These are phyloP conservation scores for Suaeda aralocaspica DNA, from an alignment of 148 eudicot genomes.

Conservation along the genomic window DNA sequence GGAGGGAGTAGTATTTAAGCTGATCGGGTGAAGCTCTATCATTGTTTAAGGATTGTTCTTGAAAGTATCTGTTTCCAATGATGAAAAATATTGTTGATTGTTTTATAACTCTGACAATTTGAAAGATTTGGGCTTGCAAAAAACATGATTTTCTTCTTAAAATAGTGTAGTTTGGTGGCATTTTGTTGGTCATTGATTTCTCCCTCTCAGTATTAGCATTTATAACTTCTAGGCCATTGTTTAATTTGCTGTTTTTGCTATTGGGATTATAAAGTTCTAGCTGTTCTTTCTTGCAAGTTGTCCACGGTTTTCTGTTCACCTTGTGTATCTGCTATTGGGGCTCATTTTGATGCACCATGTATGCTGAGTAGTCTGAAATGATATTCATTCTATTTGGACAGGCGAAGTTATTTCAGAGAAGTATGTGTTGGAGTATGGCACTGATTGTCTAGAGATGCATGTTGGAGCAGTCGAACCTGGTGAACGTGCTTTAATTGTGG, in stretches of 20 bases:
- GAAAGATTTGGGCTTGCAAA: background rate
- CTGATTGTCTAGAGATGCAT: constrained; percentile 90
- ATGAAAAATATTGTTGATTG: no score
- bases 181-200: background rate
- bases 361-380: background rate
- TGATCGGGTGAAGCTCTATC: background rate
- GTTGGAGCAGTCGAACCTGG: constrained; percentile 77
- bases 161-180: background rate
- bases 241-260: background rate
- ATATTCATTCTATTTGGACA: constrained; percentile 24
- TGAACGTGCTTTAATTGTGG: constrained; percentile 80
- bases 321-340: background rate
- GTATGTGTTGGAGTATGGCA: constrained; percentile 81
- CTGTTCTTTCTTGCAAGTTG: background rate
- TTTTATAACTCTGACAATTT: background rate
- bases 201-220: background rate
- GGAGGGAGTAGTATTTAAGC: no score
- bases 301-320: background rate
- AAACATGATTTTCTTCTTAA: background rate
- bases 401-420: constrained; percentile 76
- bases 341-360: background rate
- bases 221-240: background rate
- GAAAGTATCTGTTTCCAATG: no score
- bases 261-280: background rate
- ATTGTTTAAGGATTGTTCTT: background rate